Evolutionary conservation across 805 yeast genomes (phyloP).

Genomic region (Pichia pseudocactophila): DNA sequence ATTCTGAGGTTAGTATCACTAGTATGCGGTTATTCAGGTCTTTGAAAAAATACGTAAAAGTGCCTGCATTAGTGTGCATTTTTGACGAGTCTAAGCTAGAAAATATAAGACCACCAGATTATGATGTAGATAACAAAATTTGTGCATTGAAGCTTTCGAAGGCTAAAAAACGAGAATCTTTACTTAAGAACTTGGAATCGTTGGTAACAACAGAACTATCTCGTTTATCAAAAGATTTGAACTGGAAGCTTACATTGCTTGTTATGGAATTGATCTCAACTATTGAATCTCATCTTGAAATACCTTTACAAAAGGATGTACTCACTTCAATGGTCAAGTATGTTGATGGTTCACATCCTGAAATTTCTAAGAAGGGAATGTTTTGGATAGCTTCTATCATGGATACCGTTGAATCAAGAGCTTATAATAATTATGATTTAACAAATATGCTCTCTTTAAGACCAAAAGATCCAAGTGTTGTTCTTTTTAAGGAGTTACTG

Average conservation of each 20-base stretch:
- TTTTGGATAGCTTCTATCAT: slow-evolving; percentile 50
- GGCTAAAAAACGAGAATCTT: slow-evolving; percentile 40
- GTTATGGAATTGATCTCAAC: slow-evolving; percentile 42
- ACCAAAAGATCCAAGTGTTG: slow-evolving; percentile 23
- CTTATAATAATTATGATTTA: slow-evolving; percentile 31
- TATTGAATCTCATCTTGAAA: slow-evolving; percentile 47
- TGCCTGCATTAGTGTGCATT: slow-evolving; percentile 46
- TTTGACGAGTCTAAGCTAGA: slow-evolving; percentile 37
- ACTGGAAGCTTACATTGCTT: slow-evolving; percentile 50
- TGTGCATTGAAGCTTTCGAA: slow-evolving; percentile 56
- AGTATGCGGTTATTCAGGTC: slow-evolving; percentile 45
- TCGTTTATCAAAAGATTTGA: slow-evolving; percentile 20
- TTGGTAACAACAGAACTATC: slow-evolving; percentile 33
- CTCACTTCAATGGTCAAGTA: slow-evolving; percentile 36
- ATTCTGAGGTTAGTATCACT: slow-evolving; percentile 40
- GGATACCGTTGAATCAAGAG: slow-evolving; percentile 21
- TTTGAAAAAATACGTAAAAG: slow-evolving; percentile 32
- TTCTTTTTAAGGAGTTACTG: slow-evolving; percentile 9
- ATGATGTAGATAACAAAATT: slow-evolving; percentile 44
- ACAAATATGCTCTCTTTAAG: slow-evolving; percentile 27
- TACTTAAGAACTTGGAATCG: slow-evolving; percentile 32
- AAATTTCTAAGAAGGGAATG: slow-evolving; percentile 48
- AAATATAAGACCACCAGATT: slow-evolving; percentile 53
- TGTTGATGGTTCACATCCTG: slow-evolving; percentile 60
- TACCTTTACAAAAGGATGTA: slow-evolving; percentile 32